phyloP scores from a whole-genome alignment of 2,329 filamentous ascomycete genomes.

The Colletotrichum musae region DNA sequence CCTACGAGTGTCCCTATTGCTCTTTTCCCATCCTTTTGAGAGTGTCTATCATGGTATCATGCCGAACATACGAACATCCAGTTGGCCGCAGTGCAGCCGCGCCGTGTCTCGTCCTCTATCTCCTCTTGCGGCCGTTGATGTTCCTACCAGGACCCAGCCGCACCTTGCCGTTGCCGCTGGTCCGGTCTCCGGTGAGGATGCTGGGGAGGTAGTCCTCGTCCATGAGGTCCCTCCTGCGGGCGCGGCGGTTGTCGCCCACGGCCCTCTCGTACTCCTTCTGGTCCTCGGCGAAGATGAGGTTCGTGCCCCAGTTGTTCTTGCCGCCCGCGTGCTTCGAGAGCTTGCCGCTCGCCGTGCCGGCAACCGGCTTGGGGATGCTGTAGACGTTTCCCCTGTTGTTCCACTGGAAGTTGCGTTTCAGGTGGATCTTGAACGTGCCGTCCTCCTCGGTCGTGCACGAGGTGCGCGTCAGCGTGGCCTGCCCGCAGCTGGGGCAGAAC shows the following conservation, averaged over 20 bases:
- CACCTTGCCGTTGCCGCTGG: conserved; percentile 74
- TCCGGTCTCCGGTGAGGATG: conserved; percentile 85
- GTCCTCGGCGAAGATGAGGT: conserved; percentile 90
- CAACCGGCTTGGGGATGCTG: conserved; percentile 91
- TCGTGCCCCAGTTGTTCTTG: conserved; percentile 87
- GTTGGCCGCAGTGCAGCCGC: conserved; percentile 1
- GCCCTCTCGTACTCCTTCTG: conserved; percentile 90
- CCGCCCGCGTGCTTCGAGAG: conserved; percentile 75
- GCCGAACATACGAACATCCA: conserved; percentile 36
- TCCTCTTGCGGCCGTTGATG: conserved; percentile 70
- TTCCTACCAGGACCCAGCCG: conserved; percentile 88
- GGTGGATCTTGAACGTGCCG: conserved; percentile 86
- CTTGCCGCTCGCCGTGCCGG: conserved; percentile 86
- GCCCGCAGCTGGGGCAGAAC: conserved; percentile 93
- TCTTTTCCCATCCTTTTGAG: conserved; percentile 12
- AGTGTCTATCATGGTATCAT: conserved; percentile 43
- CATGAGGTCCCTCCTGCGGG: conserved; percentile 87
- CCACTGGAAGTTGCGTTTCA: conserved; percentile 97
- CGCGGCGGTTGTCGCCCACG: conserved; percentile 73
- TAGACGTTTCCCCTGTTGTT: conserved; percentile 94
- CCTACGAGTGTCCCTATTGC: conserved; percentile 5
- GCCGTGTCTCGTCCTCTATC: conserved; percentile 4
- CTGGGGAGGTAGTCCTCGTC: conserved; percentile 92
- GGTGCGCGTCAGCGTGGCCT: conserved; percentile 86
- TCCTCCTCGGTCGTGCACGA: conserved; percentile 86